These are phyloP conservation scores for Ambrosiella xylebori DNA, from an alignment of 2,329 filamentous ascomycete species.

Conservation along the genomic window DNA sequence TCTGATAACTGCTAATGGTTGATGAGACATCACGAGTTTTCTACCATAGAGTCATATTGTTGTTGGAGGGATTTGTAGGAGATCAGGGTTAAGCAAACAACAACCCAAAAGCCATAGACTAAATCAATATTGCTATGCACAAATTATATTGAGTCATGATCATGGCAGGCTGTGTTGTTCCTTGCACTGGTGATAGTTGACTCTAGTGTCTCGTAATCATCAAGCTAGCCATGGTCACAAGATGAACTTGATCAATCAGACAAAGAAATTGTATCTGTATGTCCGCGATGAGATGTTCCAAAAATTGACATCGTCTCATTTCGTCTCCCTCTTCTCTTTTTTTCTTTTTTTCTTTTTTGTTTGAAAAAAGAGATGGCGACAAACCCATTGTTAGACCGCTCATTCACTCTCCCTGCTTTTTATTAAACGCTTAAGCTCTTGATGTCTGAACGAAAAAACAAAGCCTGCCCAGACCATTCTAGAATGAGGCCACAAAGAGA, in stretches of 20 bases:
- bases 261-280: not conserved
- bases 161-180: too few relatives aligned
- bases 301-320: not conserved
- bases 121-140: too few relatives aligned
- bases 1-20: not conserved
- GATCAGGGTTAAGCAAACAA: not conserved
- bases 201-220: too few relatives aligned
- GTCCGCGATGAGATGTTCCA: not conserved
- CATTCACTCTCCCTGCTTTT: not conserved
- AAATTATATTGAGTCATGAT: too few relatives aligned
- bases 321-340: not conserved
- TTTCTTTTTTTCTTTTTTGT: too few relatives aligned
- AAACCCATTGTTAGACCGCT: not conserved
- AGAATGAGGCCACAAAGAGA: not conserved
- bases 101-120: too few relatives aligned
- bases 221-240: too few relatives aligned
- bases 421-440: not conserved
- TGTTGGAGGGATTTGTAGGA: not conserved
- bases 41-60: not conserved
- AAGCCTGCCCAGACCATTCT: not conserved
- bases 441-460: not conserved
- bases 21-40: not conserved
- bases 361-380: not conserved
- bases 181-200: too few relatives aligned
- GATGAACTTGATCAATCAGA: too few relatives aligned